Percentiles rank a stretch among this genome's conserved stretches.
Evolutionary conservation across 345 rosid genomes (phyloP).

Genomic region (Eucalyptus rudis): DNA sequence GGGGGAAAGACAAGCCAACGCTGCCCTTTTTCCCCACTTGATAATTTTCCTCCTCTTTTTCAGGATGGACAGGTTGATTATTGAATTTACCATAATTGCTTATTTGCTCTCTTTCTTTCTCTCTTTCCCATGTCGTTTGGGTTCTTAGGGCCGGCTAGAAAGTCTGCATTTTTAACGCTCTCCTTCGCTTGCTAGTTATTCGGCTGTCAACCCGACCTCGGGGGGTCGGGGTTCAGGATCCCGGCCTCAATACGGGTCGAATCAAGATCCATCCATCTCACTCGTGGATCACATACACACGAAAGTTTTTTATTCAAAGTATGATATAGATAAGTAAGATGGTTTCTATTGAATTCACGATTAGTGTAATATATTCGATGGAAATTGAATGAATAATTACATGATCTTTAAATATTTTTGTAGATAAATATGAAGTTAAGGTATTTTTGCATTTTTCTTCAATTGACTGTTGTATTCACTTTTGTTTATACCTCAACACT

Average conservation of each 20-base stretch:
- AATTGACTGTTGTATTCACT: rapidly evolving
- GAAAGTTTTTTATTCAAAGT: rapidly evolving
- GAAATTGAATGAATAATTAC: background rate
- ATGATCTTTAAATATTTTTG: background rate
- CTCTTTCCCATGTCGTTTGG: background rate
- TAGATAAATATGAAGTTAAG: background rate
- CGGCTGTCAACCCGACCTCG: background rate
- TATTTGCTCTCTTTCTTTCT: background rate
- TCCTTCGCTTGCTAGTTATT: background rate
- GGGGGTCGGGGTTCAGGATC: rapidly evolving
- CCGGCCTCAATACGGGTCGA: rapidly evolving
- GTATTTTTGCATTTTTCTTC: background rate
- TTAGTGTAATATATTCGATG: background rate
- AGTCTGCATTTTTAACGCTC: background rate
- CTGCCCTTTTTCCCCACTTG: background rate
- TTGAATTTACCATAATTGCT: background rate
- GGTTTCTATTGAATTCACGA: background rate
- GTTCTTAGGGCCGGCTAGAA: background rate
- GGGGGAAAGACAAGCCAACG: background rate
- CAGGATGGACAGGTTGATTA: background rate
- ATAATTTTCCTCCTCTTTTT: background rate
- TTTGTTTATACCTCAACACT: background rate
- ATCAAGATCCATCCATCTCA: background rate
- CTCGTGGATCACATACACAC: rapidly evolving
- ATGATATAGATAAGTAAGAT: rapidly evolving